These are phyloP conservation scores for Psophocarpus tetragonolobus DNA, from an alignment of 306 rosid genomes.

Conservation along the genomic window DNA sequence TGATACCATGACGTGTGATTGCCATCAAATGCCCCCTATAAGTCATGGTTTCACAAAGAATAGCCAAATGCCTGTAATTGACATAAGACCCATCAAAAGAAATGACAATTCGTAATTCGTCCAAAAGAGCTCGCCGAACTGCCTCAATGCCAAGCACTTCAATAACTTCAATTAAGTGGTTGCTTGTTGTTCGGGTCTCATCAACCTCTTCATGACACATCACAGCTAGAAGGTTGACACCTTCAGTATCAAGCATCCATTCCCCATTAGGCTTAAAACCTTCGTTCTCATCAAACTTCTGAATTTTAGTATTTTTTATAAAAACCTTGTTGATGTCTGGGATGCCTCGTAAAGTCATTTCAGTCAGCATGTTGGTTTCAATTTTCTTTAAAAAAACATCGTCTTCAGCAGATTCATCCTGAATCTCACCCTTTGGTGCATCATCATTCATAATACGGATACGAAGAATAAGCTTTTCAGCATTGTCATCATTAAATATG, in stretches of 20 bases:
- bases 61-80: conserved; percentile 91
- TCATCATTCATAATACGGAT: conserved; percentile 97
- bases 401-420: conserved; percentile 95
- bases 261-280: conserved; percentile 89
- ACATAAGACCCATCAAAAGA: conserved; percentile 98
- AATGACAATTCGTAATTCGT: conserved; percentile 88
- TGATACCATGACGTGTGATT: conserved; percentile 96
- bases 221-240: conserved; percentile 92
- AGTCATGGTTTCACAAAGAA: conserved; percentile 98
- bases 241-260: conserved; percentile 99
- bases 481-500: conserved; percentile 95
- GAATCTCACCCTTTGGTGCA: conserved; percentile 85
- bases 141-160: conserved; percentile 99
- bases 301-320: conserved; percentile 75
- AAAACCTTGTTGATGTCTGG: conserved; percentile 93
- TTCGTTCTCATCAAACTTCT: conserved; percentile 76
- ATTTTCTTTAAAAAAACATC: conserved; percentile 94
- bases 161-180: conserved; percentile 92
- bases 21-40: conserved; percentile 99
- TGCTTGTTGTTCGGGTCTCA: conserved; percentile 85
- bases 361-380: conserved; percentile 95
- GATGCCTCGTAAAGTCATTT: conserved; percentile 95
- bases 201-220: conserved; percentile 92
- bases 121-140: conserved; percentile 79
- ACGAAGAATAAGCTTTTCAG: conserved; percentile 90